Conservation (phyloP, 768 basidiomycete species). For the Leccinum obscurum region DNA sequence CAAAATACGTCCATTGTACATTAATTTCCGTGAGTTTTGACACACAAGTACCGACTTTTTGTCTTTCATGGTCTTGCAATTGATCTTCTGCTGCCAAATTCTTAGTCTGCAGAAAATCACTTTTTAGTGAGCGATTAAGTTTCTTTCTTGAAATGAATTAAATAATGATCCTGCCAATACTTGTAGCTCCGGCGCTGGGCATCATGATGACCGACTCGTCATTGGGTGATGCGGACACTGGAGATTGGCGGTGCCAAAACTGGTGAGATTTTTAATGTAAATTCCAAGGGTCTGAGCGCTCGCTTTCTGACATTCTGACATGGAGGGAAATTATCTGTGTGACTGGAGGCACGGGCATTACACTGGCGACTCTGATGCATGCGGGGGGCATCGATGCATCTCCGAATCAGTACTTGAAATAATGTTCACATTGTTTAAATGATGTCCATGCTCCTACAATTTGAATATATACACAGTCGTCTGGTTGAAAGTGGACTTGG, state of each 20-base stretch:
- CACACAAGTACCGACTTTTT: not conserved
- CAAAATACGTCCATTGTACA: not conserved
- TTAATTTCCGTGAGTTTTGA: not conserved
- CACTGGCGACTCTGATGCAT: not conserved
- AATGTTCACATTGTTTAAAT: not conserved
- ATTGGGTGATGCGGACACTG: not conserved
- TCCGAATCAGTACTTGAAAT: not conserved
- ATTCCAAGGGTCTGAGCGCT: too few species aligned
- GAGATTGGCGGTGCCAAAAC: not conserved
- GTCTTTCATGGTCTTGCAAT: not conserved
- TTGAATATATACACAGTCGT: not conserved
- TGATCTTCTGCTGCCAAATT: too few species aligned
- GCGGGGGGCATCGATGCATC: too few species aligned
- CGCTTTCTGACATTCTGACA: not conserved
- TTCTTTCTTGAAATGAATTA: not conserved
- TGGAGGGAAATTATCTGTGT: not conserved
- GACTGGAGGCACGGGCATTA: not conserved
- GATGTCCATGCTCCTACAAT: not conserved
- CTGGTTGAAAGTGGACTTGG: too few species aligned
- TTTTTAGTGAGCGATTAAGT: too few species aligned
- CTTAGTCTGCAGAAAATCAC: too few species aligned
- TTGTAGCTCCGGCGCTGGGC: not conserved
- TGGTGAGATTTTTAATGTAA: not conserved
- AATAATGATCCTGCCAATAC: slow-evolving; percentile 1
- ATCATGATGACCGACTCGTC: not conserved